A percentile compares a stretch with the other conserved stretches of the same genome.
Conservation (phyloP, 768 basidiomycete species). For the Aureoboletus auriporus region DNA sequence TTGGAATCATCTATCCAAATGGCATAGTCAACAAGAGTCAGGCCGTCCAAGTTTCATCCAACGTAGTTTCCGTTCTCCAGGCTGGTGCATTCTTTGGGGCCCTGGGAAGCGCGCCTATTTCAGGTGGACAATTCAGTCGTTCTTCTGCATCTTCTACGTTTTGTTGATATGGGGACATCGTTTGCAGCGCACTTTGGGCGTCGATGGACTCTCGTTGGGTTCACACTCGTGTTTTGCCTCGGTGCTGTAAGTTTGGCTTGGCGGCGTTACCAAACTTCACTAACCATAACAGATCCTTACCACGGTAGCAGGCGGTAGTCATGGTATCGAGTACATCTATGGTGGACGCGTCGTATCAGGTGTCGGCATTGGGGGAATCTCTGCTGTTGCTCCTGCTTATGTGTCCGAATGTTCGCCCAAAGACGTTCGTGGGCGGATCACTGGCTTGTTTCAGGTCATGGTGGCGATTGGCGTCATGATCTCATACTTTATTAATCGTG, state of each 20-base stretch:
- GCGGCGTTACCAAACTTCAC: background rate
- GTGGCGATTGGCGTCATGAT: slow-evolving; percentile 82
- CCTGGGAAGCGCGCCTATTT: slow-evolving; percentile 64
- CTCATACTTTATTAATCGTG: slow-evolving; percentile 78
- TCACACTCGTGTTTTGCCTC: slow-evolving; percentile 58
- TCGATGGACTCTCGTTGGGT: slow-evolving; percentile 56
- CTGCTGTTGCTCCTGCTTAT: slow-evolving; percentile 79
- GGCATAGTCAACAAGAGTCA: slow-evolving; percentile 38
- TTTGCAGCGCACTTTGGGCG: slow-evolving; percentile 60
- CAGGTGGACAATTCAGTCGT: slow-evolving; percentile 39
- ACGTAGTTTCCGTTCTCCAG: slow-evolving; percentile 85
- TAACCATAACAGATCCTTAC: slow-evolving; percentile 52
- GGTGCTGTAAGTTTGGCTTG: slow-evolving; percentile 59
- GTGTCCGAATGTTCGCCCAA: slow-evolving; percentile 88
- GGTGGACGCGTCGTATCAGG: slow-evolving; percentile 78
- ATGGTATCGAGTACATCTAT: slow-evolving; percentile 69
- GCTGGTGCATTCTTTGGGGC: slow-evolving; percentile 89
- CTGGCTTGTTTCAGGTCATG: slow-evolving; percentile 85
- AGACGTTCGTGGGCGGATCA: slow-evolving; percentile 80
- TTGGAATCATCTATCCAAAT: slow-evolving; percentile 49
- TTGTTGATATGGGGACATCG: background rate
- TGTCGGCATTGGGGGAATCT: slow-evolving; percentile 79
- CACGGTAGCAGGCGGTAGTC: slow-evolving; percentile 54
- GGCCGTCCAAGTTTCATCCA: slow-evolving; percentile 61
- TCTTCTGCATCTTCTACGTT: background rate